Conservation (phyloP, 1,139 yeast genomes). For the Kurtzmaniella quercitrusa region DNA sequence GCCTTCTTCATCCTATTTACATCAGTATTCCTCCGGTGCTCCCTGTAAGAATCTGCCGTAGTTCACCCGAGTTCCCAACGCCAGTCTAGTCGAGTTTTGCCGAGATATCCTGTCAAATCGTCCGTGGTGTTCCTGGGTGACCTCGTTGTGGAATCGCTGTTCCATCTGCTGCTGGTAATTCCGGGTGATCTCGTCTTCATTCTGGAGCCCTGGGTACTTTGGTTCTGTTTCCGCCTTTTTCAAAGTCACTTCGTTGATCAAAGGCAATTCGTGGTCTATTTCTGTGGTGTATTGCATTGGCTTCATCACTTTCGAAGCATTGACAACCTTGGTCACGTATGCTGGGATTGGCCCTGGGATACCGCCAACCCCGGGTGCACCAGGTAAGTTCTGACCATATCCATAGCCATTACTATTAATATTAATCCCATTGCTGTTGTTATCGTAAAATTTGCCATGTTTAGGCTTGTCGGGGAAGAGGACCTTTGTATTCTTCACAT, state of each 20-base stretch:
- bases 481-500: background rate
- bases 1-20: background rate
- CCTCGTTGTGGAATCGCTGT: background rate
- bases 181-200: background rate
- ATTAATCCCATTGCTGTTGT: background rate
- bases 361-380: too few species aligned
- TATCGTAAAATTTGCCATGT: background rate
- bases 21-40: conserved; percentile 17
- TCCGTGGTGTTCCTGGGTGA: background rate
- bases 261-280: conserved; percentile 26
- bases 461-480: background rate
- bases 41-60: conserved; percentile 26
- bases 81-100: conserved; percentile 32
- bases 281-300: background rate
- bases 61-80: conserved; percentile 39
- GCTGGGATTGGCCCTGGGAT: background rate
- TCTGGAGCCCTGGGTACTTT: background rate
- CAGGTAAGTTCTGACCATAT: too few species aligned
- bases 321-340: background rate
- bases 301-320: background rate
- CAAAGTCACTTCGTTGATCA: conserved; percentile 28
- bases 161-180: background rate
- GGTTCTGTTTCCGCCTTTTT: conserved; percentile 1
- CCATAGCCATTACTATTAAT: background rate
- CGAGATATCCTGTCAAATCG: conserved; percentile 15